These are phyloP conservation scores for Aspergillus taichungensis DNA, from an alignment of 495 filamentous ascomycete genomes.

Conservation along the genomic window DNA sequence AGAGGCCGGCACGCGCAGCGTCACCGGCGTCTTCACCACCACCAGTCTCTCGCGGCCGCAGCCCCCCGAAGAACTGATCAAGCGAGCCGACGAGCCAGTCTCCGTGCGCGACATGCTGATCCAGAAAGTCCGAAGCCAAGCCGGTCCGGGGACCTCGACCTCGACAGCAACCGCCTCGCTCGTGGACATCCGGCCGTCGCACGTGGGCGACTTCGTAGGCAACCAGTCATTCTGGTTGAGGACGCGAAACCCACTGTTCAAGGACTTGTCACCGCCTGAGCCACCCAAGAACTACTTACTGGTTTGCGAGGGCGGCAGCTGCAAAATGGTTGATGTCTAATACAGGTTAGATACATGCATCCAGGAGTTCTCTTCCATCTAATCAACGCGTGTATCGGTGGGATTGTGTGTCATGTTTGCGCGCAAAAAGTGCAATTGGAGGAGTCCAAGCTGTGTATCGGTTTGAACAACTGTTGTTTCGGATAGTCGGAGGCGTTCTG, in stretches of 20 bases:
- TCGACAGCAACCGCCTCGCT: constrained; percentile 27
- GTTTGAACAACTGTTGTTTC: too few relatives aligned
- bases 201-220: constrained; percentile 43
- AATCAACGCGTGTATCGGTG: too few relatives aligned
- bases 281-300: constrained; percentile 36
- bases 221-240: constrained; percentile 45
- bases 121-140: constrained; percentile 30
- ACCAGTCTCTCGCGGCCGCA: constrained; percentile 11
- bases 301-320: constrained; percentile 43
- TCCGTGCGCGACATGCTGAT: constrained; percentile 30
- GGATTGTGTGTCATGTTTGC: too few relatives aligned
- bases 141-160: constrained; percentile 30
- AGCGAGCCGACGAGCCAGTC: constrained; percentile 19
- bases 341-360: not conserved
- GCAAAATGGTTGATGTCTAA: constrained; percentile 34
- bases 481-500: too few relatives aligned
- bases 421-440: too few relatives aligned
- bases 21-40: constrained; percentile 33
- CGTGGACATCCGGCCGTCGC: constrained; percentile 31
- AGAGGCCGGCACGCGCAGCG: constrained; percentile 43
- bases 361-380: too few relatives aligned
- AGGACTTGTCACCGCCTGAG: constrained; percentile 31
- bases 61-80: constrained; percentile 13
- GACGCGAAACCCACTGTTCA: constrained; percentile 38
- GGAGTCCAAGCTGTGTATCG: too few relatives aligned